Percentiles rank a stretch among this genome's conserved stretches.
These are phyloP conservation scores for Orbilia quercus DNA, from an alignment of 2,329 filamentous ascomycete genomes.

Conservation along the genomic window DNA sequence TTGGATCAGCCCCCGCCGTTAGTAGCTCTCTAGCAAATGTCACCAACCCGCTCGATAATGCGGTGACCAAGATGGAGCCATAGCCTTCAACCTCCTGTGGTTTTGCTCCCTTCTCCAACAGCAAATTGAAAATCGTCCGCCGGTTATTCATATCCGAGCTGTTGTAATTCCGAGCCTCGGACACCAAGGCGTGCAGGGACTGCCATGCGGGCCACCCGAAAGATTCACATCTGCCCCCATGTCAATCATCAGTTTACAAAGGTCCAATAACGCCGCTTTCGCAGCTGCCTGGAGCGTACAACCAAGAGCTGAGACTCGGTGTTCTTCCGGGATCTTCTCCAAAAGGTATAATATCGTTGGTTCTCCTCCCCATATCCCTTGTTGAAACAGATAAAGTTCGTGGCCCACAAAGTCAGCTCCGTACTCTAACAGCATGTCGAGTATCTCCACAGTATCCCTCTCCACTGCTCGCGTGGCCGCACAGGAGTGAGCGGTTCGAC, in stretches of 20 bases:
- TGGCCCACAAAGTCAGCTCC: slow-evolving; percentile 16
- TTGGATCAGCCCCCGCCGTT: slow-evolving; percentile 35
- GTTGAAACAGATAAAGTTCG: slow-evolving; percentile 3
- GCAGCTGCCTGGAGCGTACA: slow-evolving; percentile 11
- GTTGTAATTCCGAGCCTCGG: neutral
- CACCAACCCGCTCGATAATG: neutral
- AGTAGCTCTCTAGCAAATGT: slow-evolving; percentile 15
- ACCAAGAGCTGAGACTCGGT: slow-evolving; percentile 16
- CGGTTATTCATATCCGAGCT: slow-evolving; percentile 6
- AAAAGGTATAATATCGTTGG: slow-evolving; percentile 15
- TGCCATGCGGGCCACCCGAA: slow-evolving; percentile 12
- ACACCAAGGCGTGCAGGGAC: slow-evolving; percentile 30
- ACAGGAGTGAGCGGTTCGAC: neutral
- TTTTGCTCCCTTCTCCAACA: slow-evolving; percentile 11
- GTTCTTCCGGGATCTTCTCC: neutral
- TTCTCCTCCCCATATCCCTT: slow-evolving; percentile 22
- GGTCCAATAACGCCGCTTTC: slow-evolving; percentile 3
- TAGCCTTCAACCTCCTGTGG: slow-evolving; percentile 1
- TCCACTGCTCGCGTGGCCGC: neutral
- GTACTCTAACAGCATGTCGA: slow-evolving; percentile 18
- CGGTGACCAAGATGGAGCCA: slow-evolving; percentile 1
- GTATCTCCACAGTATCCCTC: slow-evolving; percentile 3
- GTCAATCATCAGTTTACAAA: slow-evolving; percentile 17
- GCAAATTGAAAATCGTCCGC: slow-evolving; percentile 18
- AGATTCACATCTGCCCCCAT: slow-evolving; percentile 18